These are phyloP conservation scores for Dactylonectria macrodidyma DNA, from an alignment of 2,329 filamentous ascomycete genomes.

Conservation along the genomic window DNA sequence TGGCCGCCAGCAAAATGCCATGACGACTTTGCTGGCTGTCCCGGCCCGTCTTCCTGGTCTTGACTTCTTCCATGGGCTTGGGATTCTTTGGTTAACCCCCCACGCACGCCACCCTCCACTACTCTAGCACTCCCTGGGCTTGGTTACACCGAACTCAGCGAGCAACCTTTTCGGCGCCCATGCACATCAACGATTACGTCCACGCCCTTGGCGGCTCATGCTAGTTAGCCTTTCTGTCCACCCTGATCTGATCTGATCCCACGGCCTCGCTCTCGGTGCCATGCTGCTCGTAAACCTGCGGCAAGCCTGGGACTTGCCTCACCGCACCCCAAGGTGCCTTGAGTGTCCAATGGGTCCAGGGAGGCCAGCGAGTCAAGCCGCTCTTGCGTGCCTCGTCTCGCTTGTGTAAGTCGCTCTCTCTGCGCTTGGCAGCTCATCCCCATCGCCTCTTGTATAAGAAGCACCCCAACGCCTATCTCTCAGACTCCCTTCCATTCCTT, in stretches of 20 bases:
- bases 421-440: constrained; percentile 31
- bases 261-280: constrained; percentile 33
- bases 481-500: constrained; percentile 20
- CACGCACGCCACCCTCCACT: constrained; percentile 46
- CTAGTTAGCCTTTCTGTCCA: constrained; percentile 33
- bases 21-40: constrained; percentile 19
- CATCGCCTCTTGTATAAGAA: constrained; percentile 45
- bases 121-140: constrained; percentile 30
- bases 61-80: constrained; percentile 19
- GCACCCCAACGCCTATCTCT: constrained; percentile 30
- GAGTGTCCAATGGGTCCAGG: constrained; percentile 18
- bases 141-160: constrained; percentile 36
- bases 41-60: constrained; percentile 41
- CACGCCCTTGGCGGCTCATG: constrained; percentile 39
- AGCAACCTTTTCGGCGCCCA: constrained; percentile 24
- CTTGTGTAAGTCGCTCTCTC: constrained; percentile 25
- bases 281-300: constrained; percentile 39
- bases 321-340: constrained; percentile 29
- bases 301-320: constrained; percentile 35
- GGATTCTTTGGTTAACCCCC: constrained; percentile 34
- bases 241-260: constrained; percentile 42
- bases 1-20: constrained; percentile 12
- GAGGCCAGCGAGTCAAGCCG: constrained; percentile 18
- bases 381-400: constrained; percentile 37
- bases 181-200: constrained; percentile 33